Evolutionary conservation across 495 filamentous ascomycete genomes (phyloP).

Genomic region (Penicillium maclennaniae): DNA sequence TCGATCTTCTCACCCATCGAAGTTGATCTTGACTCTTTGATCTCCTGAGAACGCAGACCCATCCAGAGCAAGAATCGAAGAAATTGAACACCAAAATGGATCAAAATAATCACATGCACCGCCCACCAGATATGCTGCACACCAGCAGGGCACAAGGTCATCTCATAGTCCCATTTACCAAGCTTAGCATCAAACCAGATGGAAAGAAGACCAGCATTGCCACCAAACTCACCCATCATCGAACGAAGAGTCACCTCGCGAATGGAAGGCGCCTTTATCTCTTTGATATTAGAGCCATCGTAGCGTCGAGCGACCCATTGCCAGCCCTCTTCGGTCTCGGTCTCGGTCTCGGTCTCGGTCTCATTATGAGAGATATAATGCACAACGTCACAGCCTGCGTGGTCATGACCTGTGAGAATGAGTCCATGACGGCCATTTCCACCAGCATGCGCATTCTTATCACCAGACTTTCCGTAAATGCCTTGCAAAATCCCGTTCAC

Average conservation of each 20-base stretch:
- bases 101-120: conserved; percentile 68
- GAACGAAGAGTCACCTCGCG: conserved; percentile 91
- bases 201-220: conserved; percentile 82
- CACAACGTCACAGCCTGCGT: conserved; percentile 84
- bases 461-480: conserved; percentile 70
- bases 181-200: conserved; percentile 75
- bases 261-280: conserved; percentile 39
- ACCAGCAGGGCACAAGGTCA: conserved; percentile 70
- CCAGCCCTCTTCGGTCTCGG: conserved; percentile 19
- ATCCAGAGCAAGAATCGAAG: conserved; percentile 2
- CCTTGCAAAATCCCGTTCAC: conserved; percentile 65
- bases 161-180: conserved; percentile 76
- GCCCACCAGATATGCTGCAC: conserved; percentile 94
- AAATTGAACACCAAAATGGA: conserved; percentile 37
- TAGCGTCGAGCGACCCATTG: conserved; percentile 35
- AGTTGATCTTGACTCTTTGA: background rate
- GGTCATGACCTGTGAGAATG: conserved; percentile 89
- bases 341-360: background rate
- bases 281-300: conserved; percentile 2
- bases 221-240: conserved; percentile 95
- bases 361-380: conserved; percentile 63
- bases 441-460: conserved; percentile 42
- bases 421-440: conserved; percentile 67
- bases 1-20: background rate
- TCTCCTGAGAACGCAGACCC: background rate